Base-by-base conservation (phyloP, 371 early-diverging fungal genomes). In the Fennellomyces sp. region DNA sequence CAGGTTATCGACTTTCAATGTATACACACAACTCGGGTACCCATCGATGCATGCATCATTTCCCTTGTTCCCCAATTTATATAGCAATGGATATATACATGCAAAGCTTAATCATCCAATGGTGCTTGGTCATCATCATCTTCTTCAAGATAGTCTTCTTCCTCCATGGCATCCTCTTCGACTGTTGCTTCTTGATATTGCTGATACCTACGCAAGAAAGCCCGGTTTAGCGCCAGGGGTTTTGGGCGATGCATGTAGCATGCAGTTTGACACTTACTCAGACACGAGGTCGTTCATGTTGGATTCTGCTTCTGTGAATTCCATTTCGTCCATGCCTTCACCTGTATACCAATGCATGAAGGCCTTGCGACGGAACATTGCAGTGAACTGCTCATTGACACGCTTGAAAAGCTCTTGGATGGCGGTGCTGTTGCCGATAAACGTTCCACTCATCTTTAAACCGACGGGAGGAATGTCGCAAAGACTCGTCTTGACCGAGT, bases 321-420 rank as follows among this genome's bases (percentile, higher is more conserved):
- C 96, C 93, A 94, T 93, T 76, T 94, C 95, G 78, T 96, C 96
- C 96, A 96, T 96, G 59, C 96, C 95, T 73, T 95, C 94, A 68
- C 92, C 95, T 51, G 96, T 97, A 83, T 96, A 97, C 98, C 98
- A 97, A 80, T 97, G 98, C 71, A 97, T 73, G 88, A 94, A 97
- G 58, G 98, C 98, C 82, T 96, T 96, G 76, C 94, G 88, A 56
- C 89, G 84, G 79, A 94, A 95, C 98, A 97, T 97, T 61, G 88
- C 86, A 25, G 90, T 83, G 84, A 96, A 97, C 67, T 93, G 92
- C 36, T 92, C 90, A 48, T 78, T 81, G 72, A 85, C 89, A 72
- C 97, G 90, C 81, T 95, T 96, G 86, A 99, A 99, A 57, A 97
- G 82, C 72, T 97, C 97, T 78, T 98, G 98, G 70, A 99, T 98